Evolutionary conservation across 2,329 filamentous ascomycete genomes (phyloP).

Genomic region (Diplodia corticola): DNA sequence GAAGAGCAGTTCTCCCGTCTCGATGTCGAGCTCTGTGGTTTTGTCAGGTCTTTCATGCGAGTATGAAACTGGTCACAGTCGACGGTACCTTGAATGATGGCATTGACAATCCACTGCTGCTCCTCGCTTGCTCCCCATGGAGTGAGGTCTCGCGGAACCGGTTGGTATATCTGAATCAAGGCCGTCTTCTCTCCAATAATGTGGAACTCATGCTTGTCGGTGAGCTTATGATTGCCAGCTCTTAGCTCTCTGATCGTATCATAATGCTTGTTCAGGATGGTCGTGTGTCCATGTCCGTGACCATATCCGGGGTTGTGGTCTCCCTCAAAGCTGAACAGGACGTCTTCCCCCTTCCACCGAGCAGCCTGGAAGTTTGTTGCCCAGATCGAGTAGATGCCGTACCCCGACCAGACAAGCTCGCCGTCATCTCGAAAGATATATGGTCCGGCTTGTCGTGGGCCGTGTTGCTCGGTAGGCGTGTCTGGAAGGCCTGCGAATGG

Average conservation of each 20-base stretch:
- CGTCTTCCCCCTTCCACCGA: conserved; percentile 53
- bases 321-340: conserved; percentile 58
- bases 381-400: conserved; percentile 55
- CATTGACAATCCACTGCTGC: conserved; percentile 59
- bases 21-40: conserved; percentile 47
- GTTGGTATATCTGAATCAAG: conserved; percentile 57
- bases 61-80: too few species aligned
- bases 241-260: conserved; percentile 56
- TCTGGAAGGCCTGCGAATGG: conserved; percentile 35
- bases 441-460: conserved; percentile 54
- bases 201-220: conserved; percentile 55
- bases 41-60: conserved; percentile 28
- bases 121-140: conserved; percentile 49
- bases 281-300: conserved; percentile 57
- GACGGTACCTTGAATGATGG: conserved; percentile 52
- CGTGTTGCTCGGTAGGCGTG: conserved; percentile 38
- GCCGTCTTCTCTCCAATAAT: conserved; percentile 55
- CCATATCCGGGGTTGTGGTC: conserved; percentile 54
- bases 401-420: conserved; percentile 60
- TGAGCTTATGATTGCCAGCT: conserved; percentile 49
- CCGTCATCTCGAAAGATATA: conserved; percentile 59
- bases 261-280: conserved; percentile 56
- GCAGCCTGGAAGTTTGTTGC: conserved; percentile 56
- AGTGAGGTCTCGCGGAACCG: conserved; percentile 41
- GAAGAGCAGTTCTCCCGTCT: conserved; percentile 42